These are phyloP conservation scores for Acanthochlamys bracteata DNA, from an alignment of 106 monocot genomes.

Conservation along the genomic window DNA sequence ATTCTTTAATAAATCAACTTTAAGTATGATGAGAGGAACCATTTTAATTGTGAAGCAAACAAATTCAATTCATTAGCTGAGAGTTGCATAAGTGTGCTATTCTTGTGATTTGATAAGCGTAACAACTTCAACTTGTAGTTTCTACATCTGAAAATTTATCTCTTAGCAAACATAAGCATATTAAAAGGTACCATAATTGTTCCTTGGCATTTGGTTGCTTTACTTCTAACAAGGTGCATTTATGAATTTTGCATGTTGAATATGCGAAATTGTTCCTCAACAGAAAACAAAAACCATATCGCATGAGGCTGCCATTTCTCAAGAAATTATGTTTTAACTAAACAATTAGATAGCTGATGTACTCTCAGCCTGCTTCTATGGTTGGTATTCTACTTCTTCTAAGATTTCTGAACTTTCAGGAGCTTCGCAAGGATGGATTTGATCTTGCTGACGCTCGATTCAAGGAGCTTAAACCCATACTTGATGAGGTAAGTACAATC, in stretches of 20 bases:
- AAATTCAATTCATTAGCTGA: too few relatives aligned
- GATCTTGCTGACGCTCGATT: slow-evolving; percentile 91
- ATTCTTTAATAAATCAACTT: not conserved
- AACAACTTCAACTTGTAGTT: not conserved
- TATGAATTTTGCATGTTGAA: not conserved
- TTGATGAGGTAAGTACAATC: slow-evolving; percentile 63
- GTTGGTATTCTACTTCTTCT: too few relatives aligned
- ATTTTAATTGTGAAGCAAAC: too few relatives aligned
- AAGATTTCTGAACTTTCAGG: slow-evolving; percentile 32
- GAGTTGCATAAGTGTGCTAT: not conserved
- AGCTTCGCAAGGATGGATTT: slow-evolving; percentile 97
- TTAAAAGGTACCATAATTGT: not conserved
- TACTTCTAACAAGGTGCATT: not conserved
- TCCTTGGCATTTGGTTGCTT: not conserved
- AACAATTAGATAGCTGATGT: not conserved
- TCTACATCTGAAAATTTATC: not conserved
- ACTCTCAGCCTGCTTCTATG: too few relatives aligned
- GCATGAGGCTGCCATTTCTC: not conserved
- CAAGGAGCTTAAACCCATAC: slow-evolving; percentile 93
- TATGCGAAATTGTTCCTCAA: not conserved
- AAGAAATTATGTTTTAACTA: not conserved
- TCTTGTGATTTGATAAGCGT: not conserved
- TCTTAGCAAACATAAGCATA: not conserved
- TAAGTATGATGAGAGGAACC: too few relatives aligned
- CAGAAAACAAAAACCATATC: too few relatives aligned